Conservation (phyloP, 768 basidiomycete genomes). For the Scleroderma bovista region DNA sequence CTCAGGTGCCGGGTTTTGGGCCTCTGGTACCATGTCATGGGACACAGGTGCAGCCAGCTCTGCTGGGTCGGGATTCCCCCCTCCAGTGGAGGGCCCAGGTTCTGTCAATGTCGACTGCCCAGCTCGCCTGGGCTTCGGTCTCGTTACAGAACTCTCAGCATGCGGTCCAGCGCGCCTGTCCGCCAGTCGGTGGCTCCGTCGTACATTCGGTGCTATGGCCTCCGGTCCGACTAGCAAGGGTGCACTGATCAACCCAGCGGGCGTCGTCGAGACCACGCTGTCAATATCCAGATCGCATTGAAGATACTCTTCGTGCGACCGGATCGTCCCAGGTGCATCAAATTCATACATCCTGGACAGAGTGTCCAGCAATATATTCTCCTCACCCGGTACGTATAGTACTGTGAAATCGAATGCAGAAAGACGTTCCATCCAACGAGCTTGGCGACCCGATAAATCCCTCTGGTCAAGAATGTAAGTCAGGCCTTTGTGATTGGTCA, state of each 20-base stretch:
- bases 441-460: not conserved
- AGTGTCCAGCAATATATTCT: conserved; percentile 22
- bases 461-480: not conserved
- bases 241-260: not conserved
- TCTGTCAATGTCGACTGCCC: too few relatives aligned
- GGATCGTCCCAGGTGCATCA: not conserved
- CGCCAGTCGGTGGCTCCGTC: not conserved
- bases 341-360: conserved; percentile 16
- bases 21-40: too few relatives aligned
- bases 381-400: conserved; percentile 21
- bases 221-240: conserved; percentile 1
- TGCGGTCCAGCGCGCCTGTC: not conserved
- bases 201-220: not conserved
- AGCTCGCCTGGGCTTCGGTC: too few relatives aligned
- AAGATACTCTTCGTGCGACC: not conserved
- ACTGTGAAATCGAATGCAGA: conserved; percentile 28
- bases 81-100: too few relatives aligned
- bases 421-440: not conserved
- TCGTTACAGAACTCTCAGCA: too few relatives aligned
- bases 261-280: too few relatives aligned
- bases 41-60: too few relatives aligned
- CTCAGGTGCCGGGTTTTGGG: too few relatives aligned
- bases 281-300: not conserved
- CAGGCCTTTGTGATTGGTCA: not conserved
- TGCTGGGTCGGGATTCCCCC: too few relatives aligned